Evolutionary conservation across 2,329 filamentous ascomycete species (phyloP), one percentile per base, ranked within the genome.

Genomic region (Phaeomoniella chlamydospora): DNA sequence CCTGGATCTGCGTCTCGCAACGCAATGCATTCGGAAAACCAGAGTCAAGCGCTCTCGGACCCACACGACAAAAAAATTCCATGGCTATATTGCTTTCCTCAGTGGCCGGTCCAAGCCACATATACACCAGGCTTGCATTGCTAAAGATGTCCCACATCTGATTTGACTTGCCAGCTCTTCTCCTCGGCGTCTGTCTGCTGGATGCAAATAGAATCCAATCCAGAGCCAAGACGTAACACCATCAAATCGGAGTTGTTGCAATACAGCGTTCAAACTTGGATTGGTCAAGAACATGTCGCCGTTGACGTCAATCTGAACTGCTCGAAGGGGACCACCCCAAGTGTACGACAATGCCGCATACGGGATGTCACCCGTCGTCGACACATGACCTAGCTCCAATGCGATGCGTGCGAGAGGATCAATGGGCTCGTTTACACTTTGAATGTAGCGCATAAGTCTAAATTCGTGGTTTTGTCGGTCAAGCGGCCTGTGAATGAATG

Each of bases 21-120:
- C 10, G 13, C 22, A 10, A 29, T 29, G 13, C 10, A 29, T 29
- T 13, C 22, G 13, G 13, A 29, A 13, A 10, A 29, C 22, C 22
- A 29, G 22, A 29, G 22, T 10, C 22, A 29, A 29, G 22, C 22
- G 22, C 22, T 29, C 22, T 29, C 10, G 22, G 22, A 29, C 22
- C 22, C 13, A 29, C 13, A 29, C 10, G 22, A 13, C 10, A 29
- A 29, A 62, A 45, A 41, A 11, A 33, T 10, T 33, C 31, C 31
- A 33, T 33, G 10, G 11, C 15, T 10, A 33, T 10, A 15, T 33
- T 15, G 10, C 10, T 10, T 33, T 33, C 11, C 31, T 10, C 15
- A 14, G 10, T 10, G 11, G 10, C 14, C 10, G 10, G 11, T 15
- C 31, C 31, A 10, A 33, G 15, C 31, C 31, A 33, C 11, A 33